A percentile compares a stretch with the other conserved stretches of the same genome.
phyloP scores from a whole-genome alignment of 2,329 filamentous ascomycete species.

The Akanthomyces lecanii region DNA sequence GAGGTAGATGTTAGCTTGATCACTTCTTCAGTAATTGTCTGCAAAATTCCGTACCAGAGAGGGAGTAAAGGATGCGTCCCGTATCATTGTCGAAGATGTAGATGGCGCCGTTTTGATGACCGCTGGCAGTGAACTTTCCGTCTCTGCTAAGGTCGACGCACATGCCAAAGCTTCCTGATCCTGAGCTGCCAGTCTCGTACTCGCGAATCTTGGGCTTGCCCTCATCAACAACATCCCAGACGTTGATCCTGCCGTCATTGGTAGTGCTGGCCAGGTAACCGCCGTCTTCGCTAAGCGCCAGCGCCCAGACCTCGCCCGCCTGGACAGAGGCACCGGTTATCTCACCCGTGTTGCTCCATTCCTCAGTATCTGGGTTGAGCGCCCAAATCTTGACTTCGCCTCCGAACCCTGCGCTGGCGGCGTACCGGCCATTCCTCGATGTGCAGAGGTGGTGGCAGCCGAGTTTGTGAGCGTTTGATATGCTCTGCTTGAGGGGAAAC shows the following conservation, averaged over 20 bases:
- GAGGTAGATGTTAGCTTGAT: slow-evolving; percentile 16
- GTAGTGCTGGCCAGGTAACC: slow-evolving; percentile 82
- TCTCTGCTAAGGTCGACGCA: slow-evolving; percentile 77
- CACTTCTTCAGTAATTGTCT: neutral
- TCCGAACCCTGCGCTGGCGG: slow-evolving; percentile 82
- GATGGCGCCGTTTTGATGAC: slow-evolving; percentile 85
- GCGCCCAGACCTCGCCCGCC: slow-evolving; percentile 77
- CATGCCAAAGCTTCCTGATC: slow-evolving; percentile 83
- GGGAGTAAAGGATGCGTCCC: slow-evolving; percentile 76
- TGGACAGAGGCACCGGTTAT: slow-evolving; percentile 45
- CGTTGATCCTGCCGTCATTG: slow-evolving; percentile 80
- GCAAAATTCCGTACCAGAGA: slow-evolving; percentile 57
- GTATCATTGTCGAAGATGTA: slow-evolving; percentile 96
- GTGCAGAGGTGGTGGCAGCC: slow-evolving; percentile 88
- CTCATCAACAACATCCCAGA: slow-evolving; percentile 68
- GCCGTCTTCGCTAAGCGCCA: slow-evolving; percentile 80
- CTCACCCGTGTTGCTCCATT: slow-evolving; percentile 44
- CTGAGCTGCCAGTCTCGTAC: slow-evolving; percentile 70
- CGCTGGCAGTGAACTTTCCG: slow-evolving; percentile 81
- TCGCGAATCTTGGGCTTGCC: slow-evolving; percentile 64
- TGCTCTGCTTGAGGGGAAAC: slow-evolving; percentile 74
- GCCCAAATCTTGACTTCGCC: slow-evolving; percentile 85
- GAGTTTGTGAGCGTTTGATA: slow-evolving; percentile 75
- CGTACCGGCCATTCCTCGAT: slow-evolving; percentile 62
- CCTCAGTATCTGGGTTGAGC: slow-evolving; percentile 50